These are phyloP conservation scores for Gymnopus androsaceus DNA, from an alignment of 1,284 basidiomycete genomes.

Conservation along the genomic window DNA sequence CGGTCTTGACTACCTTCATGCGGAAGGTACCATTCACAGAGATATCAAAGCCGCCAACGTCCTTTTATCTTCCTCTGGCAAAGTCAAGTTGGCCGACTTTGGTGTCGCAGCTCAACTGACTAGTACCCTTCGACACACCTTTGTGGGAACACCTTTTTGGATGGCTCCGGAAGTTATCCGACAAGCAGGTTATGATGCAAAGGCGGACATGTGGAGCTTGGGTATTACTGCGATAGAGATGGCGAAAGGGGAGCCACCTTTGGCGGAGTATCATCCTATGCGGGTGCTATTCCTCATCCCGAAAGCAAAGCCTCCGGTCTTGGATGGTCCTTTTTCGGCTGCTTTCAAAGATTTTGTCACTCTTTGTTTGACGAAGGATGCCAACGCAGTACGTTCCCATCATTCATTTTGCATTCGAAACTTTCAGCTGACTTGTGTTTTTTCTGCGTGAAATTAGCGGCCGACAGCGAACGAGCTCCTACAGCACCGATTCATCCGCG, in stretches of 20 bases:
- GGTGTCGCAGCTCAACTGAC: slow-evolving; percentile 94
- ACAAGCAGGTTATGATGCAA: slow-evolving; percentile 94
- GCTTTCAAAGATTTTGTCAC: slow-evolving; percentile 94
- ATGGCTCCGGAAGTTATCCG: slow-evolving; percentile 98
- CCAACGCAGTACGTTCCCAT: slow-evolving; percentile 58
- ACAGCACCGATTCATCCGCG: slow-evolving; percentile 88
- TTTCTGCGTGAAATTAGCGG: no score
- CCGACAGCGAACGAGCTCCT: slow-evolving; percentile 90
- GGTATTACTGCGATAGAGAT: slow-evolving; percentile 97
- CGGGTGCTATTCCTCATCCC: slow-evolving; percentile 95
- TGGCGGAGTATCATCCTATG: slow-evolving; percentile 96
- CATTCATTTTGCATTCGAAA: background rate
- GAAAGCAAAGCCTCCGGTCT: slow-evolving; percentile 88
- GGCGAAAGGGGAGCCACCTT: slow-evolving; percentile 91
- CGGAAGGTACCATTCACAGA: slow-evolving; percentile 93
- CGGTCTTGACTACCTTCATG: slow-evolving; percentile 95
- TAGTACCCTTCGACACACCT: slow-evolving; percentile 87
- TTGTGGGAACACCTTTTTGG: slow-evolving; percentile 97
- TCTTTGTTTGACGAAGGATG: slow-evolving; percentile 92
- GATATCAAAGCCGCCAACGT: slow-evolving; percentile 99
- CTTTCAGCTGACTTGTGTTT: slow-evolving; percentile 14
- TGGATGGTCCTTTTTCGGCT: slow-evolving; percentile 83
- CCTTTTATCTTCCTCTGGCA: slow-evolving; percentile 85
- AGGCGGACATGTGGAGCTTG: slow-evolving; percentile 96
- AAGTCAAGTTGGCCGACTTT: slow-evolving; percentile 97